Percentiles rank a stretch among this genome's conserved stretches.
phyloP scores from a whole-genome alignment of 1,139 yeast species.

The Saccharomycopsis hybrid region DNA sequence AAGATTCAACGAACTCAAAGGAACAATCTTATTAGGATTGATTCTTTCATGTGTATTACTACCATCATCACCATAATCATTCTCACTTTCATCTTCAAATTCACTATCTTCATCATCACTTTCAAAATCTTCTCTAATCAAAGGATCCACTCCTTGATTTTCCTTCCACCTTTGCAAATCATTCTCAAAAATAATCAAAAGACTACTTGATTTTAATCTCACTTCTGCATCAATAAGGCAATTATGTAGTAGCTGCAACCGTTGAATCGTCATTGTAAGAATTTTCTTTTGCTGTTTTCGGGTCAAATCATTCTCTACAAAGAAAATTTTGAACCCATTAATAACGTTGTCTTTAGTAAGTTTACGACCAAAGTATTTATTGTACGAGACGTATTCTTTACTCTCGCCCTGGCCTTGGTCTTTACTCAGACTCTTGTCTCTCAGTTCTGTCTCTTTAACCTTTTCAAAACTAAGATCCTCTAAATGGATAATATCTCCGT shows the following conservation, averaged over 20 bases:
- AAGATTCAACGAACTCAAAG: slow-evolving; percentile 50
- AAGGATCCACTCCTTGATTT: slow-evolving; percentile 34
- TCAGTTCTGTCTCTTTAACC: too few species aligned
- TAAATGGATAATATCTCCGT: too few species aligned
- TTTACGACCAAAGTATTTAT: slow-evolving; percentile 67
- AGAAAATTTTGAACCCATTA: slow-evolving; percentile 48
- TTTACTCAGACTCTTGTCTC: too few species aligned
- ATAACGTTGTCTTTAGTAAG: slow-evolving; percentile 40
- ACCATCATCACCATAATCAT: too few species aligned
- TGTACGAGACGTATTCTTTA: slow-evolving; percentile 41
- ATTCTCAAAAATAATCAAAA: slow-evolving; percentile 70
- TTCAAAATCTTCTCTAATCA: slow-evolving; percentile 32
- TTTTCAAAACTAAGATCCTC: too few species aligned
- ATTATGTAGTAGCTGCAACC: slow-evolving; percentile 60
- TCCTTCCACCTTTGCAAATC: slow-evolving; percentile 46
- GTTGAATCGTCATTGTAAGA: slow-evolving; percentile 40
- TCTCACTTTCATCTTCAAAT: slow-evolving; percentile 30
- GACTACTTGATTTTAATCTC: slow-evolving; percentile 66
- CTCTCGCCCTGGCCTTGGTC: too few species aligned
- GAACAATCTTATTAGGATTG: slow-evolving; percentile 29
- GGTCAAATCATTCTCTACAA: slow-evolving; percentile 34
- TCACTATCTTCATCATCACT: slow-evolving; percentile 27
- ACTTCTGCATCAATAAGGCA: slow-evolving; percentile 57
- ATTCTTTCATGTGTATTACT: too few species aligned
- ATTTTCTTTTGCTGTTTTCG: slow-evolving; percentile 30